Evolutionary conservation across 495 filamentous ascomycete species (phyloP).

Genomic region (Penicillium canescens): DNA sequence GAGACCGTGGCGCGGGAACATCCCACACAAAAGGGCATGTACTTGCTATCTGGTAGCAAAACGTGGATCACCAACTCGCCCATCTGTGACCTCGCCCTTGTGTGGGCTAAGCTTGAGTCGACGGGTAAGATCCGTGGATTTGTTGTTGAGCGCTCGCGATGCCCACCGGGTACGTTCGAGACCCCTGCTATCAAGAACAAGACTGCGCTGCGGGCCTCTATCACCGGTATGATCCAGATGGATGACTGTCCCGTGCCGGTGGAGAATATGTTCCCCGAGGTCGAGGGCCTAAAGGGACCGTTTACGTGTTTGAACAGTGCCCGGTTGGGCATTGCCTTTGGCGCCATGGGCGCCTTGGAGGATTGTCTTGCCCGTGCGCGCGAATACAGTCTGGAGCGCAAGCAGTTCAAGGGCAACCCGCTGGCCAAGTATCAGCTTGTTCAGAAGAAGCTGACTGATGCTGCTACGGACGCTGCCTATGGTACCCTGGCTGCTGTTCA

Average conservation of each 20-base stretch:
- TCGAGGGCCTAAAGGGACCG: constrained; percentile 85
- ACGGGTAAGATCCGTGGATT: constrained; percentile 97
- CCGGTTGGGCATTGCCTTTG: constrained; percentile 89
- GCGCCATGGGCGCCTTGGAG: constrained; percentile 89
- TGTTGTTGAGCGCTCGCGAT: constrained; percentile 76
- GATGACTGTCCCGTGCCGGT: constrained; percentile 85
- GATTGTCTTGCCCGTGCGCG: constrained; percentile 81
- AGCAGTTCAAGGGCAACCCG: constrained; percentile 95
- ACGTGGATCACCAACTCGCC: constrained; percentile 99
- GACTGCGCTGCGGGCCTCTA: constrained; percentile 86
- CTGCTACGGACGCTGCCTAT: constrained; percentile 85
- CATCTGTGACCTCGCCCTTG: constrained; percentile 84
- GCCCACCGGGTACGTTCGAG: constrained; percentile 84
- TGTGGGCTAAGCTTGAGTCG: constrained; percentile 90
- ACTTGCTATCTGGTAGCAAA: constrained; percentile 80
- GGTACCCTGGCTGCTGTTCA: constrained; percentile 84
- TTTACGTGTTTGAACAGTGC: constrained; percentile 95
- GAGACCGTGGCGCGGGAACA: constrained; percentile 85
- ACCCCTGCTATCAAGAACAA: constrained; percentile 95
- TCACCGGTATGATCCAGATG: constrained; percentile 97
- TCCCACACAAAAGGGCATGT: constrained; percentile 83
- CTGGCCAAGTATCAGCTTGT: constrained; percentile 97
- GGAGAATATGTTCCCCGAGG: constrained; percentile 91
- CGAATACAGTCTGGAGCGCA: constrained; percentile 84
- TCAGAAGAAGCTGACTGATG: constrained; percentile 96